phyloP scores from a whole-genome alignment of 164 flowering plant species.

The Cinnamomum micranthum region DNA sequence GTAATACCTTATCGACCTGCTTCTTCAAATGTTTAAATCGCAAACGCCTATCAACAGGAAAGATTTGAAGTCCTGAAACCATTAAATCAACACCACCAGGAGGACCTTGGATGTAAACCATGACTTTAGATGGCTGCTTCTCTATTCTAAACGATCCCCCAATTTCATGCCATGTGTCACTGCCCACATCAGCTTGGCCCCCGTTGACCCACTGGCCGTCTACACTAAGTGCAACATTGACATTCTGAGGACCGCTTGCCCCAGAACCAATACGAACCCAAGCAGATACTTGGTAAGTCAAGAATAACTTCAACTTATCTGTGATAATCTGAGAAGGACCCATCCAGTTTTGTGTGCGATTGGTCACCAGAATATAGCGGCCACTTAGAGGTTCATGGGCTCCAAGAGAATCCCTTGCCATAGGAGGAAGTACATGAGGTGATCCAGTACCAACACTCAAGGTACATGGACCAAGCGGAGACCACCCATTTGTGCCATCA shows the following conservation, averaged over 20 bases:
- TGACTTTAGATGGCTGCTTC: slow-evolving; percentile 73
- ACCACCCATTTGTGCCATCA: slow-evolving; percentile 76
- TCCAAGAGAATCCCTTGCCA: slow-evolving; percentile 85
- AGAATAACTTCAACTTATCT: slow-evolving; percentile 63
- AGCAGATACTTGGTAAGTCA: slow-evolving; percentile 94
- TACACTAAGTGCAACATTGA: slow-evolving; percentile 79
- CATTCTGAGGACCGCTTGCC: slow-evolving; percentile 61
- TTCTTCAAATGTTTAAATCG: slow-evolving; percentile 62
- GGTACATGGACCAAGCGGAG: slow-evolving; percentile 80
- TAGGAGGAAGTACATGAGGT: slow-evolving; percentile 78
- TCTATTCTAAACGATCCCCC: slow-evolving; percentile 92
- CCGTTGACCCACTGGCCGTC: slow-evolving; percentile 93
- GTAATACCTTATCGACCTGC: slow-evolving; percentile 66
- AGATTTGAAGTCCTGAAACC: slow-evolving; percentile 89
- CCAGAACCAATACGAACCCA: slow-evolving; percentile 73
- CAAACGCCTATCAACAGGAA: slow-evolving; percentile 65
- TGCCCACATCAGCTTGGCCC: slow-evolving; percentile 72
- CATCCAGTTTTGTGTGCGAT: slow-evolving; percentile 94
- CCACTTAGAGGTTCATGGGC: slow-evolving; percentile 71
- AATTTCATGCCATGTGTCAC: slow-evolving; percentile 87
- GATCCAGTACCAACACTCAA: slow-evolving; percentile 62
- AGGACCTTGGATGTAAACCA: slow-evolving; percentile 94
- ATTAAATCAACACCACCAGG: slow-evolving; percentile 82
- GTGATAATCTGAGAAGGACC: slow-evolving; percentile 97
- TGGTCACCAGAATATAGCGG: slow-evolving; percentile 64